Conservation (phyloP, 768 basidiomycete species). For the Cystofilobasidium capitatum region DNA sequence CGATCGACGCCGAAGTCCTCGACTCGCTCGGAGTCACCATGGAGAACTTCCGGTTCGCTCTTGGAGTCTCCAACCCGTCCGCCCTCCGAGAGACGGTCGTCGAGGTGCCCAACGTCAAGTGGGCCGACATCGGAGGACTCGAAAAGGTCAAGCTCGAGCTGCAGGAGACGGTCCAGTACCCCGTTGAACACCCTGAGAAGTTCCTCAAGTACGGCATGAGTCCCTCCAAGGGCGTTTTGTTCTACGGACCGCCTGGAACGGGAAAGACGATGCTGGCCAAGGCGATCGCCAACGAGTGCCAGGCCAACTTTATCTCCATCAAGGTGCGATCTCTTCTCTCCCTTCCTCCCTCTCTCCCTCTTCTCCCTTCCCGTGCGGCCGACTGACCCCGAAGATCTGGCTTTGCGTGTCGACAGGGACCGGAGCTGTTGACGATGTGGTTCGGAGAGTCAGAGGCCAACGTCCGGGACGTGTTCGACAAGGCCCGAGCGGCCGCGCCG, state of each 20-base stretch:
- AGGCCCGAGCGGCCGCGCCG: slow-evolving; percentile 95
- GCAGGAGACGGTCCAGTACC: slow-evolving; percentile 99
- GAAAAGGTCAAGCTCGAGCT: slow-evolving; percentile 99
- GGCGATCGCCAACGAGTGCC: slow-evolving; percentile 98
- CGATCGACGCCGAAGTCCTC: slow-evolving; percentile 97
- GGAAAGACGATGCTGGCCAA: slow-evolving; percentile 99
- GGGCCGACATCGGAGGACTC: slow-evolving; percentile 99
- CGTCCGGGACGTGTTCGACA: slow-evolving; percentile 98
- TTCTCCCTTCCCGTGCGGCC: not conserved
- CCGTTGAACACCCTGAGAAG: slow-evolving; percentile 99
- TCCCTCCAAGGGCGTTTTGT: slow-evolving; percentile 96
- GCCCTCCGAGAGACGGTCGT: slow-evolving; percentile 98
- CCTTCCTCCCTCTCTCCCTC: not conserved
- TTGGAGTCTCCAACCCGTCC: slow-evolving; percentile 94
- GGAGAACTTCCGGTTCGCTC: slow-evolving; percentile 99
- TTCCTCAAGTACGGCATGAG: slow-evolving; percentile 99
- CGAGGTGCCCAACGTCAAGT: slow-evolving; percentile 95
- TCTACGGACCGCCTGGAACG: slow-evolving; percentile 99
- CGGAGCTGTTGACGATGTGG: slow-evolving; percentile 98
- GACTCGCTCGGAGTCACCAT: slow-evolving; percentile 98
- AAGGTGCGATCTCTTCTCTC: not conserved
- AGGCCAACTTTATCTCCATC: slow-evolving; percentile 47
- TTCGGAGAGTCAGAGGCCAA: slow-evolving; percentile 99
- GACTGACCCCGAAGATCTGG: slow-evolving; percentile 40
- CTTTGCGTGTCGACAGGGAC: slow-evolving; percentile 98